These are phyloP conservation scores for Aphanomyces invadans DNA, from an alignment of 352 stramenopile species.

Conservation along the genomic window DNA sequence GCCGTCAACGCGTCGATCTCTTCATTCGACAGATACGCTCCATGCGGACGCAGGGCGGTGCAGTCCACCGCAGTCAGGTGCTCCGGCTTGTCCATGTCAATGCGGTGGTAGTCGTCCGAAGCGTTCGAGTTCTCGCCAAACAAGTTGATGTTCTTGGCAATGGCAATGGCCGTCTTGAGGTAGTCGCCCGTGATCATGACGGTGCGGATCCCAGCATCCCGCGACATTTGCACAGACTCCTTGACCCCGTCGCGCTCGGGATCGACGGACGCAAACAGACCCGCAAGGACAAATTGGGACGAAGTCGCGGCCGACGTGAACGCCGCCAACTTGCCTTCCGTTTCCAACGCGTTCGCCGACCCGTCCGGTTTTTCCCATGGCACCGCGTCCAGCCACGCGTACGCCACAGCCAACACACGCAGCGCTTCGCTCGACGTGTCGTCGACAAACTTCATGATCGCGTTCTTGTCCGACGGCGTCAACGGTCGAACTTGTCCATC, in stretches of 20 bases:
- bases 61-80: conserved; percentile 36
- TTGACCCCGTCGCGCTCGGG: conserved; percentile 56
- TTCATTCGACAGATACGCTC: no score
- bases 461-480: no score
- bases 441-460: no score
- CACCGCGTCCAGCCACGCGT: no score
- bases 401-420: no score
- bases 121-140: conserved; percentile 32
- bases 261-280: conserved; percentile 86
- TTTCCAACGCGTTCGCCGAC: conserved; percentile 54
- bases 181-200: conserved; percentile 83
- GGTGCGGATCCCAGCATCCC: conserved; percentile 63
- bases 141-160: conserved; percentile 64
- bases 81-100: conserved; percentile 47
- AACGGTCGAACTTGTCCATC: no score
- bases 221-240: conserved; percentile 56
- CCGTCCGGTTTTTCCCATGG: no score
- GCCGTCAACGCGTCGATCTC: conserved; percentile 47
- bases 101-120: conserved; percentile 30
- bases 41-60: conserved; percentile 33
- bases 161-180: conserved; percentile 68
- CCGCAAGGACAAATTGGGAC: conserved; percentile 57
- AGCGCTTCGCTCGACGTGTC: no score
- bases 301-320: background rate
- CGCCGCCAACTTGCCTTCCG: conserved; percentile 29